phyloP scores from a whole-genome alignment of 116 monocot species.

The Phalaenopsis hybrid region DNA sequence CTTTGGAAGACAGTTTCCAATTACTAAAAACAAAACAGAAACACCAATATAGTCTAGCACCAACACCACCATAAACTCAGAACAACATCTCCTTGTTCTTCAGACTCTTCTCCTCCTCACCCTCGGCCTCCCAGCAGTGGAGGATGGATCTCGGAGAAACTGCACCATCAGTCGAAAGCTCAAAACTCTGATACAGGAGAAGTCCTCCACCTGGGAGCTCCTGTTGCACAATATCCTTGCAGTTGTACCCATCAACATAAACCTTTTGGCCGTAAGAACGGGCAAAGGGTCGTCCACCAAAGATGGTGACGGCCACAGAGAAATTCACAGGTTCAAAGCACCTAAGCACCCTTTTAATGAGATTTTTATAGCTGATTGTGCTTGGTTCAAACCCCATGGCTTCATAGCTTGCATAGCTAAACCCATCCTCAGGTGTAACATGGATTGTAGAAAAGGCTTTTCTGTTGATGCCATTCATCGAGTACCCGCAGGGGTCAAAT shows the following conservation, averaged over 20 bases:
- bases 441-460: slow-evolving; percentile 65
- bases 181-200: slow-evolving; percentile 65
- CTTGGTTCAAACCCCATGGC: slow-evolving; percentile 57
- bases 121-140: slow-evolving; percentile 34
- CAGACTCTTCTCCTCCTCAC: slow-evolving; percentile 14
- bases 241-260: slow-evolving; percentile 25
- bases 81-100: slow-evolving; percentile 12
- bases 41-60: not conserved
- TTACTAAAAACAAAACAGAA: not conserved
- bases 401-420: slow-evolving; percentile 87
- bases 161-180: not conserved
- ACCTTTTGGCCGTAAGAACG: slow-evolving; percentile 35
- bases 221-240: slow-evolving; percentile 31
- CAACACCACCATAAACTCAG: slow-evolving; percentile 6
- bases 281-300: slow-evolving; percentile 34
- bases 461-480: slow-evolving; percentile 64
- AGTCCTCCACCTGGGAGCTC: slow-evolving; percentile 48
- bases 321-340: slow-evolving; percentile 62
- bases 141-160: slow-evolving; percentile 43
- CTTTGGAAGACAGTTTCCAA: too few relatives aligned
- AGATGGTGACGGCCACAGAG: slow-evolving; percentile 72
- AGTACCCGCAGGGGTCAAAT: slow-evolving; percentile 90
- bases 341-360: slow-evolving; percentile 51
- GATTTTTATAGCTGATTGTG: slow-evolving; percentile 2
- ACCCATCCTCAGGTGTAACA: slow-evolving; percentile 79